phyloP scores from a whole-genome alignment of 148 eudicot species.

The Rhododendron williamsianum region DNA sequence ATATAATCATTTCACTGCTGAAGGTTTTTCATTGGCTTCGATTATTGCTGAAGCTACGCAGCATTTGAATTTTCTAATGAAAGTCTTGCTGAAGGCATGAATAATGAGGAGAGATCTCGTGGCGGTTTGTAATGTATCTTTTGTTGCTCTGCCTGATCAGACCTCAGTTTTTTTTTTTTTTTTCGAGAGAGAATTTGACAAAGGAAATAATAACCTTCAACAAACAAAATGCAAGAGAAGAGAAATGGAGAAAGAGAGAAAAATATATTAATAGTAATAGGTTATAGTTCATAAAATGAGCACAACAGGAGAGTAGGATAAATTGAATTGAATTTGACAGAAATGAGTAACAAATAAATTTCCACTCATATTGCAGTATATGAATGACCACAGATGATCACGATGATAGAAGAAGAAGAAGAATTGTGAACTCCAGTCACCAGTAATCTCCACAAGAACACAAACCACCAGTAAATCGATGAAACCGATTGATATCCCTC shows the following conservation, averaged over 20 bases:
- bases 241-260: neutral
- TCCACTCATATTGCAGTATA: neutral
- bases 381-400: neutral
- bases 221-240: neutral
- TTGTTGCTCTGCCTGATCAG: neutral
- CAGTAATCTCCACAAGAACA: slow-evolving; percentile 46
- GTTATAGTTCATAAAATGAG: neutral
- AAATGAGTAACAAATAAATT: neutral
- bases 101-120: neutral
- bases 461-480: slow-evolving; percentile 31
- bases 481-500: slow-evolving; percentile 44
- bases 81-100: neutral
- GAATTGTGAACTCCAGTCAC: slow-evolving; percentile 15
- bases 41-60: neutral
- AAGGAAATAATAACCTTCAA: neutral
- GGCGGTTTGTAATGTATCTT: neutral
- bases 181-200: neutral
- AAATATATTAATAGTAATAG: neutral
- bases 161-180: neutral
- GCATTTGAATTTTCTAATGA: too few species aligned
- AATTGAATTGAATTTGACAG: neutral
- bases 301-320: neutral
- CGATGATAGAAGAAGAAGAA: neutral
- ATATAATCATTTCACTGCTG: neutral
- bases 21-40: neutral